Evolutionary conservation across 2,329 filamentous ascomycete genomes (phyloP).

Genomic region (Fusarium dimerum): DNA sequence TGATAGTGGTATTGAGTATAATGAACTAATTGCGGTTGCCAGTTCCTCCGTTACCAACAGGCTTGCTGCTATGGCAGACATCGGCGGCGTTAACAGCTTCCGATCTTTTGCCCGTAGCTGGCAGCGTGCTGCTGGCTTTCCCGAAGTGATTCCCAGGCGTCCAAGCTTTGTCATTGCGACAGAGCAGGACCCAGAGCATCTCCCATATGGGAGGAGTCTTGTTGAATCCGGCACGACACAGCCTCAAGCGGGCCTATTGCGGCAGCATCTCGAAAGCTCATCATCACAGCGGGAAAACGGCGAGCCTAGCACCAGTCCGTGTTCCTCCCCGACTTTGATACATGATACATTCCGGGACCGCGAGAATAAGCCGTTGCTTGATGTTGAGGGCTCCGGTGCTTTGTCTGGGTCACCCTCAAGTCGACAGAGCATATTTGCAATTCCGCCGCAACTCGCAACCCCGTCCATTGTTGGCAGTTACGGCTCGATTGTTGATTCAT

Average conservation of each 20-base stretch:
- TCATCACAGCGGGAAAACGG: slow-evolving; percentile 22
- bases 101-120: slow-evolving; percentile 91
- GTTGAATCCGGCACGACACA: slow-evolving; percentile 37
- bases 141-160: slow-evolving; percentile 80
- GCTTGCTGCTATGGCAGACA: slow-evolving; percentile 62
- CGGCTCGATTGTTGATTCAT: slow-evolving; percentile 48
- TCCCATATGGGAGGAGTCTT: slow-evolving; percentile 44
- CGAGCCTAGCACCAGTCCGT: slow-evolving; percentile 25
- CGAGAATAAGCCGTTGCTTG: slow-evolving; percentile 50
- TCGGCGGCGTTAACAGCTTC: slow-evolving; percentile 90
- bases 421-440: slow-evolving; percentile 52
- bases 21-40: background rate
- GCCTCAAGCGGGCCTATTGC: slow-evolving; percentile 47
- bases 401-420: slow-evolving; percentile 33
- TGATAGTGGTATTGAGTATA: slow-evolving; percentile 2
- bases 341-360: slow-evolving; percentile 39
- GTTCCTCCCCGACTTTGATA: slow-evolving; percentile 12
- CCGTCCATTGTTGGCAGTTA: slow-evolving; percentile 74
- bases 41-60: slow-evolving; percentile 62
- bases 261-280: slow-evolving; percentile 52
- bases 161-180: slow-evolving; percentile 70
- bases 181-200: slow-evolving; percentile 42
- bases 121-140: slow-evolving; percentile 86
- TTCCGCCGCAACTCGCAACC: slow-evolving; percentile 63
- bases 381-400: slow-evolving; percentile 42